Evolutionary conservation across 2,329 filamentous ascomycete species (phyloP).

Genomic region (Purpureocillium lavendulum): DNA sequence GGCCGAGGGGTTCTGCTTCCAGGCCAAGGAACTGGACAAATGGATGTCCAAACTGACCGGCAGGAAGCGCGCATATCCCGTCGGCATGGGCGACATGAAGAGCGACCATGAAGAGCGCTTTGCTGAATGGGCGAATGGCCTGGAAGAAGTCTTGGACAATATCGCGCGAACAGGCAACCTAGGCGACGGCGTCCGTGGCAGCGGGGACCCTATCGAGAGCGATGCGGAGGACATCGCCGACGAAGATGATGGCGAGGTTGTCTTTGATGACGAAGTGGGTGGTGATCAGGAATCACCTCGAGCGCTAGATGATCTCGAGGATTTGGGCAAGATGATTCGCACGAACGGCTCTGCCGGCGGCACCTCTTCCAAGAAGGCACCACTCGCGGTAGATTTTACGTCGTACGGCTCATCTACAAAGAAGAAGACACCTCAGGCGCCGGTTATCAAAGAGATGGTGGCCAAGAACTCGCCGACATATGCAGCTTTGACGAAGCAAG

Average conservation of each 20-base stretch:
- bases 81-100: conserved; percentile 83
- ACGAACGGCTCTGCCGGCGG: conserved; percentile 29
- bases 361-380: conserved; percentile 22
- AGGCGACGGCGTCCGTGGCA: conserved; percentile 63
- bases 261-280: conserved; percentile 27
- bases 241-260: conserved; percentile 45
- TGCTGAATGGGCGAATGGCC: conserved; percentile 68
- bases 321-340: conserved; percentile 61
- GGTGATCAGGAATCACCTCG: conserved; percentile 23
- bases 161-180: conserved; percentile 51
- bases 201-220: conserved; percentile 77
- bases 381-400: conserved; percentile 81
- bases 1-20: conserved; percentile 84
- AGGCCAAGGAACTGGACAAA: conserved; percentile 81
- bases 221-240: conserved; percentile 64
- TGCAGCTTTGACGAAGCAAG: conserved; percentile 84
- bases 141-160: conserved; percentile 61
- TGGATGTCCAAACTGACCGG: conserved; percentile 96
- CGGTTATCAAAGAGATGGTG: conserved; percentile 80
- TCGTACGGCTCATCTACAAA: conserved; percentile 51
- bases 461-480: conserved; percentile 85
- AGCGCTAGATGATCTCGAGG: conserved; percentile 71
- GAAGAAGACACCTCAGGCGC: conserved; percentile 28
- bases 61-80: conserved; percentile 76
- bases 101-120: conserved; percentile 59